Percentiles rank a stretch among this genome's conserved stretches.
Evolutionary conservation across 2,329 filamentous ascomycete species (phyloP).

Genomic region (Bipolaris victoriae): DNA sequence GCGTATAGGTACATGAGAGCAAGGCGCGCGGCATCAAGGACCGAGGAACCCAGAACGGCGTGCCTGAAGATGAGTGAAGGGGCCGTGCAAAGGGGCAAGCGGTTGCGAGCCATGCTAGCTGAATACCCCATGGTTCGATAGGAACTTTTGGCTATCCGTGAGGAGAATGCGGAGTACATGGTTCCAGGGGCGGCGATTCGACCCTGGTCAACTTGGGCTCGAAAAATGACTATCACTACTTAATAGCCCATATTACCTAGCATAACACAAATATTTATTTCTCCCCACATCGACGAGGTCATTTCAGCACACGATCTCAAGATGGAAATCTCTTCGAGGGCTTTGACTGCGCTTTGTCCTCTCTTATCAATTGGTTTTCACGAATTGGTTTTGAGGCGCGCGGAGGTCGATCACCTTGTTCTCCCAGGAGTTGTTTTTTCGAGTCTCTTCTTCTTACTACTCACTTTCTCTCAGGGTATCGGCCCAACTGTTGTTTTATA

Average conservation of each 20-base stretch:
- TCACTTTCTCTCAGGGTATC: not conserved
- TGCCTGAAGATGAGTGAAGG: slow-evolving; percentile 34
- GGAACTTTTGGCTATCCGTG: slow-evolving; percentile 21
- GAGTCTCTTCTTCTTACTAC: not conserved
- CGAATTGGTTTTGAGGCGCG: not conserved
- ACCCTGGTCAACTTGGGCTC: not conserved
- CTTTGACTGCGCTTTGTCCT: not conserved
- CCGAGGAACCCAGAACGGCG: slow-evolving; percentile 35
- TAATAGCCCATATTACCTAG: not conserved
- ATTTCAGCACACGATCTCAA: not conserved
- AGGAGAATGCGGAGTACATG: slow-evolving; percentile 14
- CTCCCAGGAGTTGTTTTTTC: not conserved
- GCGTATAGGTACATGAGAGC: not conserved
- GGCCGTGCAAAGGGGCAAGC: slow-evolving; percentile 9
- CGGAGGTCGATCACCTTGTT: not conserved
- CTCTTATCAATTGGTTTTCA: not conserved
- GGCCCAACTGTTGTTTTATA: not conserved
- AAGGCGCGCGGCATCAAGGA: slow-evolving; percentile 14
- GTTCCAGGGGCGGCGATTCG: not conserved
- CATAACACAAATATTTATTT: not conserved
- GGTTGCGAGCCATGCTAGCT: slow-evolving; percentile 20
- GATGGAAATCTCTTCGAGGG: not conserved
- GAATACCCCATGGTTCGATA: slow-evolving; percentile 30
- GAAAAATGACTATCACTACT: not conserved
- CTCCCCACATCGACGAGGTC: not conserved